Evolutionary conservation across 257 asterid genomes (phyloP), one percentile per base, ranked within the genome.

Genomic region (Solanum medicagineum): DNA sequence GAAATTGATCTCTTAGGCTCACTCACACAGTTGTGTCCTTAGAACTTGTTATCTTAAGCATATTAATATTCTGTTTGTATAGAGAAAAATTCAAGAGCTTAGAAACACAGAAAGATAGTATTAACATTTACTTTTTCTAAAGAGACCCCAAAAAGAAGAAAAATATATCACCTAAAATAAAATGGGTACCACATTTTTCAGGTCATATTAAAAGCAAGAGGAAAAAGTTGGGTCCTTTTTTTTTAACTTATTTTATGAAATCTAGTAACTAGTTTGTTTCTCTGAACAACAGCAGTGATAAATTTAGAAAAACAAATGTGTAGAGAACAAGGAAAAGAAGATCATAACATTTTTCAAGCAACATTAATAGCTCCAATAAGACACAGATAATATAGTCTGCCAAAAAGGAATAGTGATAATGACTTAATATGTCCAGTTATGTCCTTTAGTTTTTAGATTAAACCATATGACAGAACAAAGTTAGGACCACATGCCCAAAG

Each of bases 401-500:
- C 15, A 79, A 19, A 32, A 77, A 57, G 65, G 19, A 79, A 79
- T 49, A 53, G 7, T 2, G 66, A 53, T 17, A 79, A 8, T 79
- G 65, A 79, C 65, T 53, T 53, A 29, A 53, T 53, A 79, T 79
- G 49, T 79, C 42, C 44, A 79, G 26, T 79, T 79, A n/a, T 86
- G 85, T 84, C 88, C 75, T 73, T 70, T 42, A 29, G 75, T 54
- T 51, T 73, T 87, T 87, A 85, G 81, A 87, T 66, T 83, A 51
- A 24, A 59, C 84, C 81, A 83, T 55, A 71, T 51, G 5, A 32
- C 49, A 47, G 65, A 74, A 55, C 26, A 59, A 74, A 71, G 15
- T n/a, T 5, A 45, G 94, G 90, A 87, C 91, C 93, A 91, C 91
- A 70, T 81, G 56, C 26, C 14, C 19, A 36, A 69, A 17, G 17